Conservation (phyloP, 805 yeast species). For the Starmera caribaea region DNA sequence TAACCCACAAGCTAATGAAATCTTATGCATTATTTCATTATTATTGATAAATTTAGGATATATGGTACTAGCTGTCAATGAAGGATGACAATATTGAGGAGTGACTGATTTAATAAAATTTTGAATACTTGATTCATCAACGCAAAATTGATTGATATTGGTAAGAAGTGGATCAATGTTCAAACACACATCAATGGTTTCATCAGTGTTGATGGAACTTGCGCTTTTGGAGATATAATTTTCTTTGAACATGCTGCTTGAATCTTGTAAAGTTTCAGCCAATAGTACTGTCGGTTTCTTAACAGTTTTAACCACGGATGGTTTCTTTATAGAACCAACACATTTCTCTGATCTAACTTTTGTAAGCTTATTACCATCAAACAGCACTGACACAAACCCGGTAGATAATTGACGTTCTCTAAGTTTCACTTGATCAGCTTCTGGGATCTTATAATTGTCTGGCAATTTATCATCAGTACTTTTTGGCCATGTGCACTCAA, state of each 20-base stretch:
- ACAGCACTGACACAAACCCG: background rate
- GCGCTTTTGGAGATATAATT: background rate
- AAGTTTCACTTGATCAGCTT: background rate
- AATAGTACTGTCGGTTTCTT: background rate
- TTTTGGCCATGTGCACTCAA: conserved; percentile 19
- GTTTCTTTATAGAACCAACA: conserved; percentile 6
- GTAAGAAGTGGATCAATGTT: conserved; percentile 8
- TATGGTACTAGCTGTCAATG: conserved; percentile 29
- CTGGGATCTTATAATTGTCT: conserved; percentile 10
- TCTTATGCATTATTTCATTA: conserved; percentile 21
- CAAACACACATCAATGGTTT: background rate
- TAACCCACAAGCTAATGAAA: conserved; percentile 33
- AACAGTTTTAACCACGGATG: background rate
- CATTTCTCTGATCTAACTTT: conserved; percentile 4
- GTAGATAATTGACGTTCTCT: background rate
- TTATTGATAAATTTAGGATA: conserved; percentile 26
- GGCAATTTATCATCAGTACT: conserved; percentile 10
- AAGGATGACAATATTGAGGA: conserved; percentile 31
- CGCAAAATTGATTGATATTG: no score
- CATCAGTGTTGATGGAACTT: background rate
- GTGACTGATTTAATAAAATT: conserved; percentile 32
- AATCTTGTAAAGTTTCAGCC: conserved; percentile 15
- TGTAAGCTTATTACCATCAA: background rate
- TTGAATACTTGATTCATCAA: conserved; percentile 22
- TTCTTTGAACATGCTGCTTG: conserved; percentile 6